A percentile compares a stretch with the other conserved stretches of the same genome.
These are phyloP conservation scores for Botryosphaeria agaves DNA, from an alignment of 2,329 filamentous ascomycete species.

Conservation along the genomic window DNA sequence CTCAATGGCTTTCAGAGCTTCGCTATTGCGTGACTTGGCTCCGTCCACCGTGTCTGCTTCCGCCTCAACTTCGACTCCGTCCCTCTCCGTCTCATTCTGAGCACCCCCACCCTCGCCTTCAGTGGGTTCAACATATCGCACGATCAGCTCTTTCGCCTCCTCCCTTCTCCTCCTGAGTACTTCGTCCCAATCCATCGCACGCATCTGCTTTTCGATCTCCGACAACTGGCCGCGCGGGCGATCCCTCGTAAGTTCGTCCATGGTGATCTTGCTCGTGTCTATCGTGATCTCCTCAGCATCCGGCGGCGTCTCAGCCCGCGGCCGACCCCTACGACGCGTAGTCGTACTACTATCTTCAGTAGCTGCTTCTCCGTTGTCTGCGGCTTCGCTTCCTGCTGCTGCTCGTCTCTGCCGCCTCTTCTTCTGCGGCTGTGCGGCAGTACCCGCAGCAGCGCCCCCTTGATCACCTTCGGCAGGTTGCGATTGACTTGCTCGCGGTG, in stretches of 20 bases:
- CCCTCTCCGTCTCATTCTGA: conserved; percentile 16
- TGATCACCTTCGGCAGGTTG: too few species aligned
- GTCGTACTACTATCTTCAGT: conserved; percentile 2
- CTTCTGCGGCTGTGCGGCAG: conserved; percentile 1
- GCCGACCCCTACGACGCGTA: conserved; percentile 5
- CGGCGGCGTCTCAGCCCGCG: conserved; percentile 39
- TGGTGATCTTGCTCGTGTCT: conserved; percentile 48
- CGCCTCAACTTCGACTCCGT: conserved; percentile 14
- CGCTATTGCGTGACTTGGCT: not conserved
- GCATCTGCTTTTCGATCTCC: conserved; percentile 54
- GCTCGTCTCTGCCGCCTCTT: conserved; percentile 2
- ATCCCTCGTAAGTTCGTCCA: conserved; percentile 56
- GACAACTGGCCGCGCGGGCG: conserved; percentile 46
- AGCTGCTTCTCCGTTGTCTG: conserved; percentile 3
- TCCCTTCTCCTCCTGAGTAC: conserved; percentile 22
- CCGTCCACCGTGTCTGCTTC: conserved; percentile 4
- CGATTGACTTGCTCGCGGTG: too few species aligned
- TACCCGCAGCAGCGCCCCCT: too few species aligned
- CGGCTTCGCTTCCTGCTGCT: conserved; percentile 8
- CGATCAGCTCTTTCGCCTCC: too few species aligned
- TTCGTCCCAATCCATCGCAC: conserved; percentile 43
- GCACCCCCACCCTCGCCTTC: too few species aligned
- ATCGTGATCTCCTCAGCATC: conserved; percentile 44
- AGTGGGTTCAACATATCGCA: too few species aligned
- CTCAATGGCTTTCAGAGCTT: conserved; percentile 4